Conservation (phyloP, 1,284 basidiomycete species). For the Amylostereum chailletii region DNA sequence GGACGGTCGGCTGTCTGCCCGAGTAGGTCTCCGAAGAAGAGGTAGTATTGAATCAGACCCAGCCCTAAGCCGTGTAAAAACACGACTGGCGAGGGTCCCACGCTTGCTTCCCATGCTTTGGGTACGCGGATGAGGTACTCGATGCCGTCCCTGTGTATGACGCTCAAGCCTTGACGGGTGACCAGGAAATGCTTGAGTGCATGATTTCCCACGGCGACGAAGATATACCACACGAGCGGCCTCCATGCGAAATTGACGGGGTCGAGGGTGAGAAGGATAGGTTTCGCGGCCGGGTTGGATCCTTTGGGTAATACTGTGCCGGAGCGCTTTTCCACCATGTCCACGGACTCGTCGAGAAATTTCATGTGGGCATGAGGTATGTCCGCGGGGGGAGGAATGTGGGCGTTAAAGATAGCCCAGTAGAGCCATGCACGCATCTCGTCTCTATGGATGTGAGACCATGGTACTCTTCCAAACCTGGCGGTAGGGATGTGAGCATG, state of each 20-base stretch:
- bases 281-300: constrained; percentile 41
- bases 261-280: constrained; percentile 76
- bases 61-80: constrained; percentile 86
- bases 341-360: constrained; percentile 51
- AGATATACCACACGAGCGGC: constrained; percentile 66
- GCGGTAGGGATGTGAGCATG: not conserved
- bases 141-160: constrained; percentile 44
- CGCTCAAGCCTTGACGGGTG: constrained; percentile 37
- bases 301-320: constrained; percentile 62
- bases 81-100: constrained; percentile 61
- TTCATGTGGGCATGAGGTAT: constrained; percentile 36
- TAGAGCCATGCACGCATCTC: constrained; percentile 76
- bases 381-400: constrained; percentile 41
- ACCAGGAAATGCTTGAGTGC: constrained; percentile 37
- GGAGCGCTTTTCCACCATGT: constrained; percentile 64
- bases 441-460: constrained; percentile 59
- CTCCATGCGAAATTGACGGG: constrained; percentile 60
- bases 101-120: constrained; percentile 45
- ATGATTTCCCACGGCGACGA: constrained; percentile 50
- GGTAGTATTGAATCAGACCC: constrained; percentile 62
- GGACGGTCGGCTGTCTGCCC: constrained; percentile 58
- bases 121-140: constrained; percentile 78
- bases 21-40: constrained; percentile 41
- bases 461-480: constrained; percentile 69
- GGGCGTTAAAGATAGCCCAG: constrained; percentile 74